phyloP scores from a whole-genome alignment of 2,329 filamentous ascomycete species.

The Sclerotinia nivalis region DNA sequence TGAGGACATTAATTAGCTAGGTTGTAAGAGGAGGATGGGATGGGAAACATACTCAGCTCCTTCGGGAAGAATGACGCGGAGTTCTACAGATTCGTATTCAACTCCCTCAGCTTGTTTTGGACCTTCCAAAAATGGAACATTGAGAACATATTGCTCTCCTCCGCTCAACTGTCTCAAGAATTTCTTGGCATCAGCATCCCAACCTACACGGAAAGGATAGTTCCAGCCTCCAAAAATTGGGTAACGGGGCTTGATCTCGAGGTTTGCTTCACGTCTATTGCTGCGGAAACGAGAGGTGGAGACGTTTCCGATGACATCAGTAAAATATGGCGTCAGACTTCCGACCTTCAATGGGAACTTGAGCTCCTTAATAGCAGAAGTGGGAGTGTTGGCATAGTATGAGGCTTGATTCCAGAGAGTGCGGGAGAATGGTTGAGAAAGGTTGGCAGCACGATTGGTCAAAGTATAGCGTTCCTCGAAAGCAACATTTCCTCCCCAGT shows the following conservation, averaged over 20 bases:
- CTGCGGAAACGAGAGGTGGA: slow-evolving; percentile 87
- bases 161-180: slow-evolving; percentile 67
- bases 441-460: slow-evolving; percentile 79
- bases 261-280: slow-evolving; percentile 72
- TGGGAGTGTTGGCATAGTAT: slow-evolving; percentile 72
- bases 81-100: slow-evolving; percentile 77
- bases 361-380: slow-evolving; percentile 77
- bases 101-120: slow-evolving; percentile 83
- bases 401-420: slow-evolving; percentile 71
- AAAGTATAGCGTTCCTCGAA: slow-evolving; percentile 93
- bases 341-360: slow-evolving; percentile 77
- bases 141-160: slow-evolving; percentile 76
- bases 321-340: slow-evolving; percentile 87
- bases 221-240: slow-evolving; percentile 98
- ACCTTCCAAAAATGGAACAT: slow-evolving; percentile 90
- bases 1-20: slow-evolving; percentile 42
- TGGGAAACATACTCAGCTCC: slow-evolving; percentile 71
- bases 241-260: slow-evolving; percentile 91
- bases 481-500: slow-evolving; percentile 96
- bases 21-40: slow-evolving; percentile 48
- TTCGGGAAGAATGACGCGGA: slow-evolving; percentile 87
- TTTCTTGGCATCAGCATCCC: slow-evolving; percentile 81
- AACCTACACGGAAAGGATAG: slow-evolving; percentile 94
- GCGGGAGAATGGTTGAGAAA: slow-evolving; percentile 71
- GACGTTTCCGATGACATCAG: slow-evolving; percentile 94